These are phyloP conservation scores for Candolleomyces efflorescens DNA, from an alignment of 768 basidiomycete genomes.

Conservation along the genomic window DNA sequence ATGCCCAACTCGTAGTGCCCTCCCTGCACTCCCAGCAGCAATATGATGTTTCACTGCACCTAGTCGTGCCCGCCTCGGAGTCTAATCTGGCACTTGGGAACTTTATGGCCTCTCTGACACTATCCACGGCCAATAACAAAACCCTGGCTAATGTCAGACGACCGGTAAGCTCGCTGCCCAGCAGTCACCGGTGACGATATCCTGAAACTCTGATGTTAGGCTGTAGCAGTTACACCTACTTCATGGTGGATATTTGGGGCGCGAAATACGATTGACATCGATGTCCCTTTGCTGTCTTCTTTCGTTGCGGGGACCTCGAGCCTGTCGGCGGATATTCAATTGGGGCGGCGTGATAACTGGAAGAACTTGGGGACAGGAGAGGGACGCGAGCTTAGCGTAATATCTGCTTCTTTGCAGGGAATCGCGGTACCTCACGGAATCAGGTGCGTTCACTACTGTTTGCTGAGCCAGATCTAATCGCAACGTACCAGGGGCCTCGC, in stretches of 20 bases:
- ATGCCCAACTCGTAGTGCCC: conserved; percentile 52
- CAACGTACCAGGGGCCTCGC: conserved; percentile 51
- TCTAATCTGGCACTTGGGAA: conserved; percentile 75
- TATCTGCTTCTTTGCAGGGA: conserved; percentile 58
- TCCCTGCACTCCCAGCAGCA: conserved; percentile 54
- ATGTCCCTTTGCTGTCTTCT: conserved; percentile 54
- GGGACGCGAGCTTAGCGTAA: conserved; percentile 69
- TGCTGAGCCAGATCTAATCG: background rate
- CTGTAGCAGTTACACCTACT: conserved; percentile 49
- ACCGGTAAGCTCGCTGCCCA: conserved; percentile 46
- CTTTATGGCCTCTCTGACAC: conserved; percentile 71
- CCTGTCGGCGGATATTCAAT: conserved; percentile 56
- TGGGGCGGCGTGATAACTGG: conserved; percentile 77
- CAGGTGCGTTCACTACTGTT: conserved; percentile 40
- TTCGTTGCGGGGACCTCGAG: conserved; percentile 45
- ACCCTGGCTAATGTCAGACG: conserved; percentile 58
- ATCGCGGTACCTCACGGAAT: conserved; percentile 62
- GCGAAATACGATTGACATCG: conserved; percentile 40
- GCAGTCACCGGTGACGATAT: conserved; percentile 5
- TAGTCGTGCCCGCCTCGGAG: conserved; percentile 61
- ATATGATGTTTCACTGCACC: conserved; percentile 70
- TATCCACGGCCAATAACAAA: conserved; percentile 57
- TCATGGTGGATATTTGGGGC: conserved; percentile 35
- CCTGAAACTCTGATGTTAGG: conserved; percentile 32
- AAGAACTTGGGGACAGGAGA: conserved; percentile 61